These are phyloP conservation scores for Cladochytrium replicatum DNA, from an alignment of 192 early-diverging fungal species.

Conservation along the genomic window DNA sequence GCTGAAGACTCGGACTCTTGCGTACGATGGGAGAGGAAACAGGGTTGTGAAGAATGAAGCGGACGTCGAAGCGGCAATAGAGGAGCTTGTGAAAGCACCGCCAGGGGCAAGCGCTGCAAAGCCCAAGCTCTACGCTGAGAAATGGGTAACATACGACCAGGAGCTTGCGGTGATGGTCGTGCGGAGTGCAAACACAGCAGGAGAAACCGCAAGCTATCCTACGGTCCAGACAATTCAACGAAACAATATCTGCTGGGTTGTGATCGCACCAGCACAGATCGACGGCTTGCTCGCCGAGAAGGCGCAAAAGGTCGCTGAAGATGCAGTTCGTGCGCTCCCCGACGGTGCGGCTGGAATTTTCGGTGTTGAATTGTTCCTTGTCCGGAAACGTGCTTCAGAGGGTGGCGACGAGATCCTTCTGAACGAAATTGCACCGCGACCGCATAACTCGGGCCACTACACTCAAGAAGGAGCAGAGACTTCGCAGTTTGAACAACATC, in stretches of 20 bases:
- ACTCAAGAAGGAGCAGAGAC: conserved; percentile 96
- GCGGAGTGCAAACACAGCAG: conserved; percentile 53
- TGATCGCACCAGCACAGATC: conserved; percentile 93
- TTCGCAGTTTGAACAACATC: conserved; percentile 90
- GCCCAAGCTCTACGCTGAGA: conserved; percentile 82
- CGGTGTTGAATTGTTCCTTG: conserved; percentile 96
- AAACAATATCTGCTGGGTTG: conserved; percentile 92
- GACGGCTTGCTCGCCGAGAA: conserved; percentile 61
- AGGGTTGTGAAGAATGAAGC: conserved; percentile 63
- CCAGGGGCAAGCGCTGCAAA: conserved; percentile 37
- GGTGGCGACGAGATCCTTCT: conserved; percentile 59
- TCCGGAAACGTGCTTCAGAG: conserved; percentile 58
- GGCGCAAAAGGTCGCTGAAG: conserved; percentile 75
- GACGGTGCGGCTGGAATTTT: conserved; percentile 83
- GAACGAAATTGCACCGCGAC: conserved; percentile 98
- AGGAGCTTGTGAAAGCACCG: too few relatives aligned
- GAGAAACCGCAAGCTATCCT: conserved; percentile 74
- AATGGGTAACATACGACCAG: conserved; percentile 83
- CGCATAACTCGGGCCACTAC: conserved; percentile 99
- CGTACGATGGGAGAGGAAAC: conserved; percentile 95
- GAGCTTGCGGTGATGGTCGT: conserved; percentile 99
- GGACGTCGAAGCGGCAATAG: conserved; percentile 57
- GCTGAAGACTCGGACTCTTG: conserved; percentile 87
- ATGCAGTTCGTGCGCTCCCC: conserved; percentile 61
- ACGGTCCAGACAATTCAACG: conserved; percentile 95